phyloP scores from a whole-genome alignment of 108 stramenopile genomes.

The Cyclostephanos tholiformis region DNA sequence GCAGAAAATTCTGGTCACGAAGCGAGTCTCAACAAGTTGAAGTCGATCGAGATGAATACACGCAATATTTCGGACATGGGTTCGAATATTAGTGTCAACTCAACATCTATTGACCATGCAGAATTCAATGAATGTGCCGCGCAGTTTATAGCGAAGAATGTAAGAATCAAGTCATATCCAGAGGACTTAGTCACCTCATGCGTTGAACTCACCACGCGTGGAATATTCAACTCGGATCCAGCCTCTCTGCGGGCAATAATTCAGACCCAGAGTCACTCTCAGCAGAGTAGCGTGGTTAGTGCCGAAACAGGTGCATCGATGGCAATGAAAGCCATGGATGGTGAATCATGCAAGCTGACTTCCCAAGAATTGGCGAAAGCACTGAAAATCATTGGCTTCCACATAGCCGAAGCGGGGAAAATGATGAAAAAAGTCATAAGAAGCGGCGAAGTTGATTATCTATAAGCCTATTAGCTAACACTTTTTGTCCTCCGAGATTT shows the following conservation, averaged over 20 bases:
- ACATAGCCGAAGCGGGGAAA: neutral
- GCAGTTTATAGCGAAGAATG: neutral
- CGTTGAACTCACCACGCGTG: neutral
- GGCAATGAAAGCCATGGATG: neutral
- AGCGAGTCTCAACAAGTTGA: neutral
- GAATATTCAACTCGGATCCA: neutral
- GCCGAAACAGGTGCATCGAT: conserved; percentile 1
- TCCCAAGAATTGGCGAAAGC: neutral
- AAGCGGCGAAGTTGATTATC: neutral
- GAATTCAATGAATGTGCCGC: neutral
- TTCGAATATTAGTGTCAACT: neutral
- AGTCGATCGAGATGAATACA: neutral
- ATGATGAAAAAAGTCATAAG: neutral
- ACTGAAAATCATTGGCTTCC: neutral
- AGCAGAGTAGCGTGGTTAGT: neutral
- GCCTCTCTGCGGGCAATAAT: neutral
- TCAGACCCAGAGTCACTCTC: neutral
- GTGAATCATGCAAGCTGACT: neutral
- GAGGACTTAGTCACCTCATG: neutral
- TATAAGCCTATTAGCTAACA: neutral
- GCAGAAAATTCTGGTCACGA: neutral
- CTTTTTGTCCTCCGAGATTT: neutral
- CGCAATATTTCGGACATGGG: neutral
- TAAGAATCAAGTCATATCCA: neutral
- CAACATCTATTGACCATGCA: neutral